phyloP scores from a whole-genome alignment of 768 basidiomycete species.

The Rhizopogon salebrosus region DNA sequence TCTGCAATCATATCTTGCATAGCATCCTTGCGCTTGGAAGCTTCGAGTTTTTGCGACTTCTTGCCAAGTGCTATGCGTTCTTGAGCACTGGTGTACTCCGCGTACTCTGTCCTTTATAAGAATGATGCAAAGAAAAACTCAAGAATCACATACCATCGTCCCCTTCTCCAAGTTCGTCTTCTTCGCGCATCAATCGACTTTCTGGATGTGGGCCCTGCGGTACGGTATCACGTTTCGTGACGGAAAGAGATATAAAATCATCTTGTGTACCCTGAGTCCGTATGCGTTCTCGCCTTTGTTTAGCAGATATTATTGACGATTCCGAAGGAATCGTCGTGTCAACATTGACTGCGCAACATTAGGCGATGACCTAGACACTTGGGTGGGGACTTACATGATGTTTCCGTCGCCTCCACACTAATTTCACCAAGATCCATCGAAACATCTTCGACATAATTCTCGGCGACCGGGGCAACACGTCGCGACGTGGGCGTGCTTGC shows the following conservation, averaged over 20 bases:
- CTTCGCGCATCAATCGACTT: constrained; percentile 77
- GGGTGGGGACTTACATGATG: constrained; percentile 23
- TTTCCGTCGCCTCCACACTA: constrained; percentile 26
- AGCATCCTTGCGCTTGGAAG: constrained; percentile 54
- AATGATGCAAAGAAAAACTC: background rate
- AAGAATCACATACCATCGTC: constrained; percentile 65
- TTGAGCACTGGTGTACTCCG: constrained; percentile 84
- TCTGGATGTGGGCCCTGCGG: constrained; percentile 77
- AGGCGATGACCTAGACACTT: background rate
- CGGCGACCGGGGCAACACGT: constrained; percentile 31
- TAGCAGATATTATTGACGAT: constrained; percentile 67
- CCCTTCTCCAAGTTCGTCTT: constrained; percentile 83
- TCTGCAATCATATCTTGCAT: constrained; percentile 83
- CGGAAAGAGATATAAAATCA: constrained; percentile 76
- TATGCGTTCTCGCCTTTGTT: constrained; percentile 68
- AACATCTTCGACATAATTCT: constrained; percentile 45
- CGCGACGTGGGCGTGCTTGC: constrained; percentile 65
- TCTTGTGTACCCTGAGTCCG: constrained; percentile 48
- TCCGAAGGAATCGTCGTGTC: constrained; percentile 60
- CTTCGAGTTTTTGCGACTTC: constrained; percentile 71
- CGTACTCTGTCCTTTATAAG: constrained; percentile 51
- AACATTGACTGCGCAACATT: constrained; percentile 25
- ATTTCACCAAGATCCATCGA: constrained; percentile 39
- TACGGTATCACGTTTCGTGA: constrained; percentile 49
- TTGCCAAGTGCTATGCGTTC: constrained; percentile 84